Evolutionary conservation across 495 filamentous ascomycete genomes (phyloP), one percentile per base, ranked within the genome.

Genomic region (Amorphotheca resinae): DNA sequence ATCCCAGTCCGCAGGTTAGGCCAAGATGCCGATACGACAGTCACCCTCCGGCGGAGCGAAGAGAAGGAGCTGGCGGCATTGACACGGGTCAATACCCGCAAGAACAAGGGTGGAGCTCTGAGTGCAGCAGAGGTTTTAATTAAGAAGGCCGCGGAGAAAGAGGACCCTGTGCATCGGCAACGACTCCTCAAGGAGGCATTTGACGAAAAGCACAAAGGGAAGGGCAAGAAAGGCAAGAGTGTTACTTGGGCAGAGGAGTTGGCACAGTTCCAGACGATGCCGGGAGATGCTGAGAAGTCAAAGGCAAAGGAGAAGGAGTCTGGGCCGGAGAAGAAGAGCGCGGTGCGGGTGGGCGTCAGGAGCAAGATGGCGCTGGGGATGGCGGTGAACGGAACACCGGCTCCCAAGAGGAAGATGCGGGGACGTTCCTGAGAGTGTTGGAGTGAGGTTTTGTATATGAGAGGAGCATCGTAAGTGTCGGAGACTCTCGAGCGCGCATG

Each of bases 11-110:
- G 55, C 21, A 33, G 54, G 41, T 32, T 54, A 1, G 54, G 51
- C 17, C 48, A 49, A 42, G 51, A 57, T 45, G 51, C 31, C 23
- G 51, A 53, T 26, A 51, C 41, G n/a, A 54, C 46, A 51, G 59
- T 43, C 48, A 64, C 33, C 50, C 54, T 55, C 54, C 57, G 39
- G 59, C 31, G 42, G 35, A 51, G 51, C 36, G 69, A 72, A 33
- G 69, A 71, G 23, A 72, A 73, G 50, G 67, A 72, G 38, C 50
- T 74, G 9, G 64, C 63, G 3, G 51, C 64, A 14, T 34, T 69
- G 12, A 74, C 71, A 0, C 42, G 63, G 7, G 50, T 52, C 35
- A 77, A 77, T 51, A 77, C 72, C 1, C 63, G 69, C 25, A 73
- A 69, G 50, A 77, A 77, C 55, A 75, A 74, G 54, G 66, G 56